Evolutionary conservation across 495 filamentous ascomycete species (phyloP), one percentile per base, ranked within the genome.

Genomic region (Aspergillus heteromorphus): DNA sequence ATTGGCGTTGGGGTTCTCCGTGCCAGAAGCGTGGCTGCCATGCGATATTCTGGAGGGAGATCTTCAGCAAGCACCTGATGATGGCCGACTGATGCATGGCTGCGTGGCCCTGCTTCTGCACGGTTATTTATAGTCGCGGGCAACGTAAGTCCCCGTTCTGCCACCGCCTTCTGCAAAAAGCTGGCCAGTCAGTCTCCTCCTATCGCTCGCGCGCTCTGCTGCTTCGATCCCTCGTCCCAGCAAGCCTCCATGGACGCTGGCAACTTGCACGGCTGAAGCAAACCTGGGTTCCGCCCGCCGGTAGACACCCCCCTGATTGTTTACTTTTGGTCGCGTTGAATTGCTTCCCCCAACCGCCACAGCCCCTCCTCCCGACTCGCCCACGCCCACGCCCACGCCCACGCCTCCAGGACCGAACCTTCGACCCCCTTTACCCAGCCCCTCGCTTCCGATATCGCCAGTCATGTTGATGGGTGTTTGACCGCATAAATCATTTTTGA

Each of bases 111-210:
- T 27, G 23, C 11, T 38, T 34, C 11, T 38, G 34, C 34, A n/a
- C 34, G 34, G 34, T 50, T 56, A 40, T 50, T 25, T 47, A 29
- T 47, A 43, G 29, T 18, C 9, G 11, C 19, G 19, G 21, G 23
- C 40, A 34, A 52, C 45, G 29, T 29, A 47, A 23, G 16, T 55
- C 48, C 45, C 41, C 48, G 47, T 43, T 59, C 38, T 54, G 56
- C 47, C 57, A 59, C 57, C 57, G 57, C 57, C 52, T 59, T 42
- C 57, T 40, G 0, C 7, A 58, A 45, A 8, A 27, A 47, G 43
- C 13, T 5, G 20, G 19, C 10, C 27, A 7, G 9, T 27, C 23
- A 7, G 29, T 47, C 43, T 19, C 21, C 43, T 27, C 27, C 18
- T 20, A 27, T 29, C 16, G 14, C 23, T 29, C 13, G 16, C 16